Percentiles rank a stretch among this genome's conserved stretches.
Evolutionary conservation across 768 basidiomycete species (phyloP).

Genomic region (Ramaria sp.): DNA sequence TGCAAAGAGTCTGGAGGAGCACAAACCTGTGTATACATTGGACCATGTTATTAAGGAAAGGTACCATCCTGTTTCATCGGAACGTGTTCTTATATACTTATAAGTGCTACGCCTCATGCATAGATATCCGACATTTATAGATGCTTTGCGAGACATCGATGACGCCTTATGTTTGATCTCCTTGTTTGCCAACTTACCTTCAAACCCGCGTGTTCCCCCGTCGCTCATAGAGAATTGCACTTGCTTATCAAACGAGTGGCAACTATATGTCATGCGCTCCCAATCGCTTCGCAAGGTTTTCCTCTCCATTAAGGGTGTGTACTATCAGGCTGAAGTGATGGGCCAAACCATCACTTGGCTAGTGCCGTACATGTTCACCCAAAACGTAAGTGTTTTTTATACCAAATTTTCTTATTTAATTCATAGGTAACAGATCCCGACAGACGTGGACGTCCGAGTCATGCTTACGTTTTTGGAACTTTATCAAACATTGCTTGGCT

Average conservation of each 20-base stretch:
- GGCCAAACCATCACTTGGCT: conserved; percentile 93
- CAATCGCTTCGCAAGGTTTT: conserved; percentile 81
- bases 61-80: conserved; percentile 32
- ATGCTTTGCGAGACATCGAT: conserved; percentile 92
- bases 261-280: conserved; percentile 87
- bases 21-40: conserved; percentile 80
- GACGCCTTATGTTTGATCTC: conserved; percentile 94
- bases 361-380: conserved; percentile 95
- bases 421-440: conserved; percentile 52
- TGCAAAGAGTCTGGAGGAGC: conserved; percentile 89
- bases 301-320: conserved; percentile 94
- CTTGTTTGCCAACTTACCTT: conserved; percentile 85
- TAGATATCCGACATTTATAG: conserved; percentile 95
- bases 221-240: conserved; percentile 85
- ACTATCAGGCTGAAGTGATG: conserved; percentile 93
- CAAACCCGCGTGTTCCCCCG: conserved; percentile 69
- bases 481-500: conserved; percentile 92
- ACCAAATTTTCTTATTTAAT: too few relatives aligned
- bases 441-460: conserved; percentile 94
- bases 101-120: conserved; percentile 4
- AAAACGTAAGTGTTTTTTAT: conserved; percentile 49
- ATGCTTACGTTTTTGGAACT: conserved; percentile 97
- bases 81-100: background rate
- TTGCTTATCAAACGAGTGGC: conserved; percentile 90
- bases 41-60: conserved; percentile 98